Evolutionary conservation across 2,329 filamentous ascomycete species (phyloP), one percentile per base, ranked within the genome.

Genomic region (Massarina eburnea): DNA sequence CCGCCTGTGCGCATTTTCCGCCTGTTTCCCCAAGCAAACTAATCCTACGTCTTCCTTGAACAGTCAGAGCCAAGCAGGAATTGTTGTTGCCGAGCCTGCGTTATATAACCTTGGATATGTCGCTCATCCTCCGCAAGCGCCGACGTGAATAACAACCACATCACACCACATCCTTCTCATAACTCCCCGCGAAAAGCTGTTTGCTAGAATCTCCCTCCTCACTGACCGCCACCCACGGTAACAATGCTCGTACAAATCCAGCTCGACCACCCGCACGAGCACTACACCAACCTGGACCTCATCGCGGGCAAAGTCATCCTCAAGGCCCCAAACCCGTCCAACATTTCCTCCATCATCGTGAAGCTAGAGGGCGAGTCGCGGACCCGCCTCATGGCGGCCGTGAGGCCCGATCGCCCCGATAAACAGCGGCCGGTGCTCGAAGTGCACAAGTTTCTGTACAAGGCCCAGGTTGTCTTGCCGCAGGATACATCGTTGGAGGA

Each of bases 311-410:
- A 69, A 46, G 73, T 80, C 19, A 49, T 72, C 8, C 58, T 81
- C 36, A 64, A 73, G 29, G 69, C 73, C 17, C 62, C 66, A 6
- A 76, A 69, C 54, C 70, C 71, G 18, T 72, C 70, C 43, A 75
- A 73, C 53, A 67, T 81, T 24, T 71, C 70, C 45, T 71, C 68
- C 30, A 84, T 94, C 52, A 77, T 89, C 29, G 88, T 92, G 61
- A 94, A 94, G 74, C 81, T 94, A 24, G 89, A 94, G 65, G 89
- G 89, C 56, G 88, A 94, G 71, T 84, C 84, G 38, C 80, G 79
- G 51, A 91, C 88, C 4, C 79, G 85, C 34, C 71, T 90, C 67
- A 74, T 70, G 66, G 80, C 51, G 72, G 81, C 58, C 55, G 63
- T 57, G 49, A 73, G 61, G 66, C 75, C 68, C 38, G 57, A 62